Conservation (phyloP, 179 eudicot genomes). For the Beta macrorhiza region DNA sequence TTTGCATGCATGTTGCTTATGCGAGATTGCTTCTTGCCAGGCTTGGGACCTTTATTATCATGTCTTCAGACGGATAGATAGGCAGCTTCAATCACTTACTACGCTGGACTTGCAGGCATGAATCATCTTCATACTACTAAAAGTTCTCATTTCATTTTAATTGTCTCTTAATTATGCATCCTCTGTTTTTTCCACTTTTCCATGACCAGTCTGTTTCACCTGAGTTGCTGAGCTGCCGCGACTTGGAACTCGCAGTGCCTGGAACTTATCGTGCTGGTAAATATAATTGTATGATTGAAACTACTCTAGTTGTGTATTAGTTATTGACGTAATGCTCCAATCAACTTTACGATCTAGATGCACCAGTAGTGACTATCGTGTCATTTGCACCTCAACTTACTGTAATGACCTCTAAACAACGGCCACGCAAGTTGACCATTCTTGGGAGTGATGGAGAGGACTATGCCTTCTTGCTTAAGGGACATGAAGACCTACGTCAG, state of each 20-base stretch:
- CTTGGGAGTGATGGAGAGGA: constrained; percentile 97
- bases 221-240: constrained; percentile 76
- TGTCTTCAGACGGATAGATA: constrained; percentile 86
- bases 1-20: constrained; percentile 15
- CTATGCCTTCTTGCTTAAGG: constrained; percentile 92
- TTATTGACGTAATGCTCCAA: neutral
- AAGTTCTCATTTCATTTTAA: constrained; percentile 1
- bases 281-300: neutral
- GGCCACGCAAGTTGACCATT: constrained; percentile 96
- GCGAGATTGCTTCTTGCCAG: constrained; percentile 41
- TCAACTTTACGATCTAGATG: constrained; percentile 43
- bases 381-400: constrained; percentile 92
- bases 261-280: constrained; percentile 97
- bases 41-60: constrained; percentile 99
- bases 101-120: constrained; percentile 89
- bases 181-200: constrained; percentile 9
- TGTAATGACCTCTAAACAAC: constrained; percentile 94
- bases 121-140: neutral
- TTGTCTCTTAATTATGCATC: constrained; percentile 8
- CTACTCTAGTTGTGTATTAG: neutral
- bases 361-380: constrained; percentile 84
- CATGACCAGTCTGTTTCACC: constrained; percentile 83
- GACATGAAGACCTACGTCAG: constrained; percentile 98
- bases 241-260: constrained; percentile 94
- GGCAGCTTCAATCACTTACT: constrained; percentile 88